Percentiles rank a stretch among this genome's conserved stretches.
Evolutionary conservation across 2,329 filamentous ascomycete genomes (phyloP).

Genomic region (Cytospora chrysosperma): DNA sequence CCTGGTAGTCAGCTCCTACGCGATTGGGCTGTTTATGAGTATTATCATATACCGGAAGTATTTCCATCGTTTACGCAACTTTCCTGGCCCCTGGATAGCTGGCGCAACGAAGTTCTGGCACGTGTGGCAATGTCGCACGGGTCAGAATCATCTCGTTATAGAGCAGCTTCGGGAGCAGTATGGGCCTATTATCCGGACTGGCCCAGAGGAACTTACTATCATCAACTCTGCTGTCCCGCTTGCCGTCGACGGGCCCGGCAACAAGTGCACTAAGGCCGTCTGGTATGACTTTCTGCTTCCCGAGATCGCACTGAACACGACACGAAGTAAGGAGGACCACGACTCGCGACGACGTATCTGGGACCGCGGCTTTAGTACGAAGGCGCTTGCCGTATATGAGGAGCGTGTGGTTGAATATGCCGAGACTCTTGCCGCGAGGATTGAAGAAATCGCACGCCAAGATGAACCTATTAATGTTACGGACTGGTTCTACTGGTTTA

Average conservation of each 20-base stretch:
- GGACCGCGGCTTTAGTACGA: not conserved
- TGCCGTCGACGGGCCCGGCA: constrained; percentile 23
- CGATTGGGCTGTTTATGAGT: not conserved
- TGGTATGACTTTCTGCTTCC: constrained; percentile 30
- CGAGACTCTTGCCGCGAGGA: not conserved
- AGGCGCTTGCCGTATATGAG: not conserved
- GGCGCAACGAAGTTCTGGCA: constrained; percentile 7
- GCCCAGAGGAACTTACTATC: constrained; percentile 28
- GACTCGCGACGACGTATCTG: not conserved
- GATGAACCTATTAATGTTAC: not conserved
- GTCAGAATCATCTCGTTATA: constrained; percentile 26
- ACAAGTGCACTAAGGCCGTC: constrained; percentile 24
- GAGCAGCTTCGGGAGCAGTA: constrained; percentile 26
- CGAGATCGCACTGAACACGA: constrained; percentile 23
- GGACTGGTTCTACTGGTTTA: constrained; percentile 11
- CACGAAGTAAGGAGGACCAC: constrained; percentile 24
- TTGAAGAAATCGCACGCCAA: not conserved
- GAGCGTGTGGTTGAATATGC: not conserved
- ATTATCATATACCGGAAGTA: not conserved
- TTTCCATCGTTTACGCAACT: not conserved
- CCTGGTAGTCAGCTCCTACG: not conserved
- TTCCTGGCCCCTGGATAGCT: not conserved
- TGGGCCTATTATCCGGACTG: constrained; percentile 28
- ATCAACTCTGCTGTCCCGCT: constrained; percentile 23
- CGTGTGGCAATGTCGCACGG: constrained; percentile 19